Evolutionary conservation across 805 yeast genomes (phyloP), one percentile per base, ranked within the genome.

Genomic region (Blastobotrys chiropterorum): DNA sequence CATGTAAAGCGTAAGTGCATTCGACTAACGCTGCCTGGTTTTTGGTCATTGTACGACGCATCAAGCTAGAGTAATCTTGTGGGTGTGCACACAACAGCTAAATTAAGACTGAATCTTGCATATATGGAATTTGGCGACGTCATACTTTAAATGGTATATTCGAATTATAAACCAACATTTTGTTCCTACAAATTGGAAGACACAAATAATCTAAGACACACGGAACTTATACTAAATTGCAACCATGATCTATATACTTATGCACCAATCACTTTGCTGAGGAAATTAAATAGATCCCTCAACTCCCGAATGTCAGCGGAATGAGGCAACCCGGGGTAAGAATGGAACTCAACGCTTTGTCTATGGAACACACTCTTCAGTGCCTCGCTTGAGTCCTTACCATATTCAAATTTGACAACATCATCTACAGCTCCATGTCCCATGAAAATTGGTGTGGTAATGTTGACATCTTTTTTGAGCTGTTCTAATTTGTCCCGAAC

Each of bases 351-450:
- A 17, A 74, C 63, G 19, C 55, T 49, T 11, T 65, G 66, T 58
- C 75, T 69, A 0, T 85, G 87, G 40, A 81, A 62, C 1, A 68
- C 60, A 13, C 49, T 48, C 56, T 73, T 66, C 66, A 78, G 79
- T 38, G 77, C 72, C 3, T 78, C 76, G 13, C 66, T 59, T 1
- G 82, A 69, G 26, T 61, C 51, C 42, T 69, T 62, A 2, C 80
- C 83, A 53, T 58, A 67, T 6, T 66, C 57, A 41, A 67, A 68
- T 6, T 67, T 61, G 8, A 92, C 78, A 2, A 90, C 72, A 0
- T 85, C 85, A 64, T 92, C 98, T 2, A 63, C 67, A 3, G 81
- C 80, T 31, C 99, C 98, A 67, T 92, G 97, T 5, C 94, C 95
- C 59, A 87, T 86, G 71, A 90, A 88, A 5, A 88, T 72, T 0